These are phyloP conservation scores for Cordyceps farinosa DNA, from an alignment of 2,329 filamentous ascomycete species.

Conservation along the genomic window DNA sequence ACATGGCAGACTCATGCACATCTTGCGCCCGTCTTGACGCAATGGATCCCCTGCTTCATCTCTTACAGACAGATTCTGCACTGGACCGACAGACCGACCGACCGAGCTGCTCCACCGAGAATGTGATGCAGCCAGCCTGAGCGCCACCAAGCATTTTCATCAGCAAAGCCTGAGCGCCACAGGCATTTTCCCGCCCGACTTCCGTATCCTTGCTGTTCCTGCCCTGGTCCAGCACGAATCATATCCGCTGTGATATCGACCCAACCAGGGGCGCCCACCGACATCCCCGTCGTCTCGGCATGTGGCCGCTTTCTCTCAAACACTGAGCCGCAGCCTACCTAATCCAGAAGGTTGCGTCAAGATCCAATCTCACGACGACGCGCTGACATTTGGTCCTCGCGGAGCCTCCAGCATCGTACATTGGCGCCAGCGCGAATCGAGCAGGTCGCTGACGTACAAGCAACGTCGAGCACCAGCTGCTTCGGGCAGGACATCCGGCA, in stretches of 20 bases:
- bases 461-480: neutral
- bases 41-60: conserved; percentile 2
- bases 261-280: neutral
- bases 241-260: neutral
- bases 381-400: neutral
- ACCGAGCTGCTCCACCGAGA: conserved; percentile 2
- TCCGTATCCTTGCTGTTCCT: neutral
- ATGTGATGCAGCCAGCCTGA: neutral
- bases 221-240: neutral
- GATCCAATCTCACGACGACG: conserved; percentile 10
- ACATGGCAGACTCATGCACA: neutral
- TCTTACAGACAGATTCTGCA: neutral
- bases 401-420: neutral
- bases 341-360: conserved; percentile 5
- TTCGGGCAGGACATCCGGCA: neutral
- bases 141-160: neutral
- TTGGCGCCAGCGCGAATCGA: conserved; percentile 7
- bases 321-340: neutral
- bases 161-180: neutral
- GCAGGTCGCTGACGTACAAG: conserved; percentile 10
- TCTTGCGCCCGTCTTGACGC: neutral
- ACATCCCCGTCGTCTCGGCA: neutral
- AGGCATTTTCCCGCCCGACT: neutral
- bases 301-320: neutral
- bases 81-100: neutral